phyloP scores from a whole-genome alignment of 192 early-diverging fungal species.

The Chytriomyces sp. region DNA sequence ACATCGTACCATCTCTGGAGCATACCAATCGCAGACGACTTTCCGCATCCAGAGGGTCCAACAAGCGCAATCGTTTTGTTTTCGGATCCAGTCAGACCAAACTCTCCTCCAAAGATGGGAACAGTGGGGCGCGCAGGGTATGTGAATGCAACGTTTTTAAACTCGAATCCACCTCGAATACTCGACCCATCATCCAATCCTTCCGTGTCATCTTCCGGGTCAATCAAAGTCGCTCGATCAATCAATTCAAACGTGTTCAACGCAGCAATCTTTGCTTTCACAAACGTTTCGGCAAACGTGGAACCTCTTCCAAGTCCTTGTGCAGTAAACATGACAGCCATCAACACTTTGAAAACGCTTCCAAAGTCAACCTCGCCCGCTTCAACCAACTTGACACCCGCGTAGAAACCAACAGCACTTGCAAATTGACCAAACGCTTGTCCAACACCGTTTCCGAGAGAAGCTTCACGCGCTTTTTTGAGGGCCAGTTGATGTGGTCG shows the following conservation, averaged over 20 bases:
- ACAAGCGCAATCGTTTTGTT: constrained; percentile 66
- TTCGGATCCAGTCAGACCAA: neutral
- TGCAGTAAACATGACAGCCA: constrained; percentile 48
- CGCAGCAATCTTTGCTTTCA: constrained; percentile 52
- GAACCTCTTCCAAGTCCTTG: constrained; percentile 47
- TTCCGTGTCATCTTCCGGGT: constrained; percentile 57
- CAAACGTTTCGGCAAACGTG: constrained; percentile 49
- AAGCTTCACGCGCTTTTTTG: constrained; percentile 61
- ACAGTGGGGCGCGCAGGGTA: constrained; percentile 52
- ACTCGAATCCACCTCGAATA: constrained; percentile 47
- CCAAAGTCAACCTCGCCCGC: constrained; percentile 43
- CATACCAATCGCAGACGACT: constrained; percentile 61
- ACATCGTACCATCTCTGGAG: constrained; percentile 75
- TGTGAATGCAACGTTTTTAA: constrained; percentile 44
- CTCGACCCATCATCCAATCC: constrained; percentile 28
- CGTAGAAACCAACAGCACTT: constrained; percentile 81
- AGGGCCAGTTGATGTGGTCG: constrained; percentile 70
- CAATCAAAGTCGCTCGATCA: constrained; percentile 48
- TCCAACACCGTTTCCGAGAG: constrained; percentile 73
- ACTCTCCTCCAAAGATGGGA: neutral
- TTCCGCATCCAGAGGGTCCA: constrained; percentile 75
- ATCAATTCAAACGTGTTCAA: constrained; percentile 46
- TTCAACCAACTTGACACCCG: constrained; percentile 66
- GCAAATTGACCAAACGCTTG: constrained; percentile 75
- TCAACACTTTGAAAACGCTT: constrained; percentile 43